Conservation (phyloP, 495 filamentous ascomycete species). For the Tetracladium marchalianum region DNA sequence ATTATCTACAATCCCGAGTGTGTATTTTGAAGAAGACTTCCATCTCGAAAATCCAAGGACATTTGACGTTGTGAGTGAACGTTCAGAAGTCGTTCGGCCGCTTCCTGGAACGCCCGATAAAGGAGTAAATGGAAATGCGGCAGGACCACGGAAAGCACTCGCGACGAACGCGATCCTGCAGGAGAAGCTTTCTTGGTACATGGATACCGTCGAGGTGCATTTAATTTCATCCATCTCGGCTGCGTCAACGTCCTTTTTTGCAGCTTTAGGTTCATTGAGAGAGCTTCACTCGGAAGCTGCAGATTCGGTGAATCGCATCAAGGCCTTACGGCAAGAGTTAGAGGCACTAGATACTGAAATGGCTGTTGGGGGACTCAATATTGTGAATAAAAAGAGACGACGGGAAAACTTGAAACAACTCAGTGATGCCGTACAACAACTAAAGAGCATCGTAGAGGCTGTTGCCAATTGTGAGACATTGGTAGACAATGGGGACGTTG, state of each 20-base stretch:
- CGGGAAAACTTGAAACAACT: slow-evolving; percentile 80
- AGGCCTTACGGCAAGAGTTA: slow-evolving; percentile 67
- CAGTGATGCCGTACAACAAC: slow-evolving; percentile 71
- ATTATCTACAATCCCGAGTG: slow-evolving; percentile 78
- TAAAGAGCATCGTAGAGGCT: slow-evolving; percentile 66
- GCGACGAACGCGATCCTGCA: slow-evolving; percentile 98
- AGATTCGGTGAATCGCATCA: slow-evolving; percentile 82
- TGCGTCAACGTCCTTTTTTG: slow-evolving; percentile 93
- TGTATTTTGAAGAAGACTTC: slow-evolving; percentile 95
- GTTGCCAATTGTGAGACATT: slow-evolving; percentile 68
- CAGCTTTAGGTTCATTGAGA: slow-evolving; percentile 79
- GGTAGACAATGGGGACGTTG: slow-evolving; percentile 70
- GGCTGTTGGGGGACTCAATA: slow-evolving; percentile 75
- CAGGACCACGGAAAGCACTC: slow-evolving; percentile 70
- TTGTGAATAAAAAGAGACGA: slow-evolving; percentile 70
- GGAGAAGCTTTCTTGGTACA: slow-evolving; percentile 98
- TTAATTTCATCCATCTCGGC: slow-evolving; percentile 93
- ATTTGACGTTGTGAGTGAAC: slow-evolving; percentile 94
- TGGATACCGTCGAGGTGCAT: slow-evolving; percentile 98
- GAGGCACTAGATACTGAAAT: slow-evolving; percentile 75
- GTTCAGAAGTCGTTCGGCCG: slow-evolving; percentile 80
- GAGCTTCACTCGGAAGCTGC: slow-evolving; percentile 89
- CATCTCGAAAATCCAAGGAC: slow-evolving; percentile 92
- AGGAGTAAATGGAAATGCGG: slow-evolving; percentile 48
- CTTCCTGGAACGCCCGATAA: slow-evolving; percentile 41